Percentiles rank a stretch among this genome's conserved stretches.
phyloP scores from a whole-genome alignment of 2,329 filamentous ascomycete genomes.

The Metarhizium album region DNA sequence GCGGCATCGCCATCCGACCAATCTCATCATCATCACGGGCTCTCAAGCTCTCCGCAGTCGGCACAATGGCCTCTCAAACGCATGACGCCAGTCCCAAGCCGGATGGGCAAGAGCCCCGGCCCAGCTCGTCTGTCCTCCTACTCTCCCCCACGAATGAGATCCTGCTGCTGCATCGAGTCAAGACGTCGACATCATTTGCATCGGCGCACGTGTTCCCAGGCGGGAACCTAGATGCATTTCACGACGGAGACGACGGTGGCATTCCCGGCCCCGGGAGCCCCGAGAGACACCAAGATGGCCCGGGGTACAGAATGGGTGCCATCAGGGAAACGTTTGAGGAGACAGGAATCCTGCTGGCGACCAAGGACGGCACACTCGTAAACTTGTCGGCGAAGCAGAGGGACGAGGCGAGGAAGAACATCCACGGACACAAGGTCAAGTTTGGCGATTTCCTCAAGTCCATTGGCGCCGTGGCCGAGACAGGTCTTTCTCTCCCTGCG shows the following conservation, averaged over 20 bases:
- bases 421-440: constrained; percentile 54
- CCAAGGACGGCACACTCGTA: constrained; percentile 42
- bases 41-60: background rate
- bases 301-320: constrained; percentile 69
- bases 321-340: constrained; percentile 93
- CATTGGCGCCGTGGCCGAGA: constrained; percentile 52
- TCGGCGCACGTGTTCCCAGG: constrained; percentile 94
- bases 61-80: constrained; percentile 5
- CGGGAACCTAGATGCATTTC: constrained; percentile 65
- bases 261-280: constrained; percentile 35
- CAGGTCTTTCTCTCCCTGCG: constrained; percentile 33
- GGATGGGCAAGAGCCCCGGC: constrained; percentile 36
- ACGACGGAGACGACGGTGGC: constrained; percentile 72
- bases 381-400: constrained; percentile 48
- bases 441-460: constrained; percentile 56
- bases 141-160: constrained; percentile 81
- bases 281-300: constrained; percentile 57
- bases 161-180: constrained; percentile 75
- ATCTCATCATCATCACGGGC: background rate
- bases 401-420: constrained; percentile 53
- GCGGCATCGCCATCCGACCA: background rate
- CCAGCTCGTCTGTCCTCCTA: constrained; percentile 70
- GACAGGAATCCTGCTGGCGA: constrained; percentile 74
- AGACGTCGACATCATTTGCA: constrained; percentile 72
- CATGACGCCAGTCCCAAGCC: constrained; percentile 11